Evolutionary conservation across 768 basidiomycete genomes (phyloP).

Genomic region (Macrolepiota fuliginosa): DNA sequence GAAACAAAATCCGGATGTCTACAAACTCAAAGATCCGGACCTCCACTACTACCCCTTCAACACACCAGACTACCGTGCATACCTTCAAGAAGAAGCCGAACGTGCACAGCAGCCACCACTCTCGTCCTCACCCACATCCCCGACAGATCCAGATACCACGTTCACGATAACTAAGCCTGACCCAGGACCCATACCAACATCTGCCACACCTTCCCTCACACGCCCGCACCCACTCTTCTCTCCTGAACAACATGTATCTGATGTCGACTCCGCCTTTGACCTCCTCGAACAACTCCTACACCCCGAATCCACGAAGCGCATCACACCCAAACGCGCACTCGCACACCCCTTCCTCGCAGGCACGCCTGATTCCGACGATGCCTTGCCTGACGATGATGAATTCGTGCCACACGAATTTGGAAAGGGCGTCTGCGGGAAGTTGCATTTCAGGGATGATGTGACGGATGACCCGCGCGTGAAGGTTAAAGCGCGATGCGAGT

Average conservation of each 20-base stretch:
- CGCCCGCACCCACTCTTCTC: constrained; percentile 8
- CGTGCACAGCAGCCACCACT: constrained; percentile 24
- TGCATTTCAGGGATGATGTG: constrained; percentile 57
- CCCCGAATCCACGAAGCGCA: constrained; percentile 73
- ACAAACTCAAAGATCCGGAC: constrained; percentile 48
- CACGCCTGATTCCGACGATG: constrained; percentile 24
- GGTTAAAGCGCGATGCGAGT: constrained; percentile 32
- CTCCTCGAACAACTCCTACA: constrained; percentile 73
- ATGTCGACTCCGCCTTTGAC: constrained; percentile 69
- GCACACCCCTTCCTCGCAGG: constrained; percentile 75
- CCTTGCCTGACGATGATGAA: constrained; percentile 52
- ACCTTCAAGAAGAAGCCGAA: constrained; percentile 13
- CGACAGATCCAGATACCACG: constrained; percentile 17
- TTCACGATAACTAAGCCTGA: constrained; percentile 15
- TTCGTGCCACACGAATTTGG: constrained; percentile 69
- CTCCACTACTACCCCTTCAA: constrained; percentile 56
- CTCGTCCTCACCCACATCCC: constrained; percentile 30
- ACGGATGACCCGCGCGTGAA: constrained; percentile 54
- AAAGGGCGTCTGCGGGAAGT: constrained; percentile 60
- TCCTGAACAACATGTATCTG: constrained; percentile 40
- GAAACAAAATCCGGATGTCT: constrained; percentile 70
- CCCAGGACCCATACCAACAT: constrained; percentile 11
- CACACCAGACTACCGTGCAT: constrained; percentile 22
- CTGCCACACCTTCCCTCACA: not conserved
- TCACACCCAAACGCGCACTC: constrained; percentile 74